These are phyloP conservation scores for Dendrostoma leiphaemia DNA, from an alignment of 2,329 filamentous ascomycete species.

Conservation along the genomic window DNA sequence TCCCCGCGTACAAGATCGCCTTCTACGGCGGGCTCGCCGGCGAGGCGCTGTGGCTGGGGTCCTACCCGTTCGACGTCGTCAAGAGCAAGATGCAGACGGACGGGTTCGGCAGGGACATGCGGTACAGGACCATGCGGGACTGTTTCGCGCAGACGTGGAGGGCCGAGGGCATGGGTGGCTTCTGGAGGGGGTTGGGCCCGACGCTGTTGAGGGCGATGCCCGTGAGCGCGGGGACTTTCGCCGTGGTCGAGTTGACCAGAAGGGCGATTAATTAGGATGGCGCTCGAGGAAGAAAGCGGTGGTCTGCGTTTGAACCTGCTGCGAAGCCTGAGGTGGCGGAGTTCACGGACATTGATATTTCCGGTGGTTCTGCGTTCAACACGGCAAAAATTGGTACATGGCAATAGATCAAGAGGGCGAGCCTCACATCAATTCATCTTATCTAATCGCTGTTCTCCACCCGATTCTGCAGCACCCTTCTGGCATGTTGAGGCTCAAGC, in stretches of 20 bases:
- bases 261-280: conserved; percentile 50
- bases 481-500: conserved; percentile 63
- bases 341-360: neutral
- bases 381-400: conserved; percentile 2
- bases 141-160: conserved; percentile 83
- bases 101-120: conserved; percentile 71
- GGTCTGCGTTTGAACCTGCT: neutral
- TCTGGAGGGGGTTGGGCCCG: conserved; percentile 92
- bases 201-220: conserved; percentile 95
- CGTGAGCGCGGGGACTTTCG: conserved; percentile 96
- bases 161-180: conserved; percentile 74
- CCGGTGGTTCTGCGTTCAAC: neutral
- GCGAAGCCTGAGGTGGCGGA: neutral
- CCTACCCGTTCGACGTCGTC: conserved; percentile 94
- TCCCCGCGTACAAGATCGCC: conserved; percentile 83
- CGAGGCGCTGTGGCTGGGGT: conserved; percentile 88
- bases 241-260: conserved; percentile 71
- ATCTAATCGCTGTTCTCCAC: conserved; percentile 57
- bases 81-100: conserved; percentile 99
- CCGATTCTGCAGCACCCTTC: conserved; percentile 63
- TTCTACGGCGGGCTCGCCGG: conserved; percentile 90
- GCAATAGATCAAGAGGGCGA: neutral
- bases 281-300: neutral
- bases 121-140: conserved; percentile 80
- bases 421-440: neutral